A percentile compares a stretch with the other conserved stretches of the same genome.
phyloP scores from a whole-genome alignment of 2,329 filamentous ascomycete genomes.

The Fusarium pilosicola region DNA sequence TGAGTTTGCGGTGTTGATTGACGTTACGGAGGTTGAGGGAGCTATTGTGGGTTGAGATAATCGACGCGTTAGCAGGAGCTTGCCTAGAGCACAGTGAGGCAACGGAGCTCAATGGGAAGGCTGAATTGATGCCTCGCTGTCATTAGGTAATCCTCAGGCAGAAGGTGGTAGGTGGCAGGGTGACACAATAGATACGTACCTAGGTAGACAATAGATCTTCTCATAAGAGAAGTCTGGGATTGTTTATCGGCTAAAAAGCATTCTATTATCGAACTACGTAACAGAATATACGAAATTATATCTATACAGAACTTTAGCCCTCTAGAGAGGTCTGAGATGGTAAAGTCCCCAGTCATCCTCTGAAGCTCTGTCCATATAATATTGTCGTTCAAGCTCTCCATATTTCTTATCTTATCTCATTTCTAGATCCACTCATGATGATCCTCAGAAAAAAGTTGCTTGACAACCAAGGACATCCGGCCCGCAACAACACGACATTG shows the following conservation, averaged over 20 bases:
- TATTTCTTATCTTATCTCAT: slow-evolving; percentile 31
- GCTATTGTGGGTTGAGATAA: slow-evolving; percentile 42
- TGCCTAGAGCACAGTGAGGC: slow-evolving; percentile 55
- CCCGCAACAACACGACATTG: slow-evolving; percentile 35
- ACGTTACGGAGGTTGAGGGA: slow-evolving; percentile 35
- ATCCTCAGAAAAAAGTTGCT: slow-evolving; percentile 44
- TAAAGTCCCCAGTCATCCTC: background rate
- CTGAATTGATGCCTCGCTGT: slow-evolving; percentile 47
- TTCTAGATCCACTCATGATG: slow-evolving; percentile 35
- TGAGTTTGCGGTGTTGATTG: slow-evolving; percentile 9
- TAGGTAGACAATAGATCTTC: background rate
- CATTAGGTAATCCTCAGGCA: slow-evolving; percentile 49
- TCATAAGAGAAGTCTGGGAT: background rate
- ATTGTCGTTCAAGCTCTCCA: slow-evolving; percentile 29
- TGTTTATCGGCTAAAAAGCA: fast-evolving
- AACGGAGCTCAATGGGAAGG: slow-evolving; percentile 49
- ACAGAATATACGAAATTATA: too few relatives aligned
- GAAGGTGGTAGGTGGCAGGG: background rate
- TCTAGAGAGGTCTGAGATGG: background rate
- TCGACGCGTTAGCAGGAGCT: slow-evolving; percentile 60
- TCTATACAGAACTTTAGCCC: too few relatives aligned
- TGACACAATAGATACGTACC: background rate
- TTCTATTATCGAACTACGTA: background rate
- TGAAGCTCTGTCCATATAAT: slow-evolving; percentile 13
- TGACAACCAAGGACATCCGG: slow-evolving; percentile 34